Conservation (phyloP, 192 early-diverging fungal genomes). For the Coemansia sp. region DNA sequence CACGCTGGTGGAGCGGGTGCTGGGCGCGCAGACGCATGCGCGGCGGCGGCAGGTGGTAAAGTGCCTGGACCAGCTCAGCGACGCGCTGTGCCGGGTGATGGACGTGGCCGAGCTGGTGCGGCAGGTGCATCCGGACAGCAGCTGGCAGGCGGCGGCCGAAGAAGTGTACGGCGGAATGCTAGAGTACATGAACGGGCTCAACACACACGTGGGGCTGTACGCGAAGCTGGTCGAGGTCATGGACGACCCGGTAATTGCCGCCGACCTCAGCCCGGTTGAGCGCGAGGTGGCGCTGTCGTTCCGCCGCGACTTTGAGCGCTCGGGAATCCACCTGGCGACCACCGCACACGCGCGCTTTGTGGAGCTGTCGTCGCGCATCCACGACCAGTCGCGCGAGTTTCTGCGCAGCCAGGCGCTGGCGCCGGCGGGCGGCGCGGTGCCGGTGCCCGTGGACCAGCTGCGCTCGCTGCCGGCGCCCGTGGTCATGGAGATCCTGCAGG, state of each 20-base stretch:
- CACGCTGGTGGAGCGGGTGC: slow-evolving; percentile 22
- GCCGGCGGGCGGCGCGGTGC: slow-evolving; percentile 2
- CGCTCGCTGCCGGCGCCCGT: slow-evolving; percentile 58
- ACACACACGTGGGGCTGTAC: slow-evolving; percentile 85
- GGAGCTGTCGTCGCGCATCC: slow-evolving; percentile 75
- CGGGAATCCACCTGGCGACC: slow-evolving; percentile 81
- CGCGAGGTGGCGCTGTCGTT: slow-evolving; percentile 74
- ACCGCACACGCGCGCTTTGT: slow-evolving; percentile 70
- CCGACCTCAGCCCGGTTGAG: slow-evolving; percentile 64
- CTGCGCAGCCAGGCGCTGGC: slow-evolving; percentile 41
- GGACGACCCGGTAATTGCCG: slow-evolving; percentile 54
- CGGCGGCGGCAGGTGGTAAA: slow-evolving; percentile 79
- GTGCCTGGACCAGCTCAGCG: slow-evolving; percentile 81
- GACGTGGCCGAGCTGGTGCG: slow-evolving; percentile 91
- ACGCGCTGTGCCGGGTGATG: slow-evolving; percentile 85
- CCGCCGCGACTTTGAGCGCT: slow-evolving; percentile 89
- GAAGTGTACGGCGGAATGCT: slow-evolving; percentile 69
- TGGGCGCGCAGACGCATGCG: slow-evolving; percentile 11
- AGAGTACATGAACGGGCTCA: slow-evolving; percentile 86
- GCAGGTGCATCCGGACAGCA: slow-evolving; percentile 78
- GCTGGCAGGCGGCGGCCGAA: slow-evolving; percentile 71
- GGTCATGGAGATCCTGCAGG: slow-evolving; percentile 51
- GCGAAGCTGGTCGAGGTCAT: slow-evolving; percentile 67
- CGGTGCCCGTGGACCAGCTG: slow-evolving; percentile 51
- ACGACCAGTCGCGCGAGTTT: slow-evolving; percentile 71